Evolutionary conservation across 2,329 filamentous ascomycete genomes (phyloP).

Genomic region (Onygenales sp.): DNA sequence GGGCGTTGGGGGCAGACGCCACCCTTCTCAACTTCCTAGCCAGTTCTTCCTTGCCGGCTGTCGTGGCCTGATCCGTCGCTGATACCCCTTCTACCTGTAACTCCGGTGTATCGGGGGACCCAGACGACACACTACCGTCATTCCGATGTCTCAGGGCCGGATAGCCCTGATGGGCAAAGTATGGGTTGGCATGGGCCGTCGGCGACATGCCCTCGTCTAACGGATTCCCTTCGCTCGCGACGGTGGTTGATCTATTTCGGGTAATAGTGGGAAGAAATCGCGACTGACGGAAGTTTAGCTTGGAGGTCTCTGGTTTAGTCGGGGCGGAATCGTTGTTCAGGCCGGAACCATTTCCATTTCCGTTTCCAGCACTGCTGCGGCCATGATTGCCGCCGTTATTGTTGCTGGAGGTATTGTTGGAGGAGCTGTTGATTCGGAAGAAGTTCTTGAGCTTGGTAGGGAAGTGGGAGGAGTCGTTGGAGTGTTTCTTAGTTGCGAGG

Average conservation of each 20-base stretch:
- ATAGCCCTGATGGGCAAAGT: slow-evolving; percentile 93
- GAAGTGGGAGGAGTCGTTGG: slow-evolving; percentile 44
- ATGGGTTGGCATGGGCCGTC: slow-evolving; percentile 89
- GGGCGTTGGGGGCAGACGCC: slow-evolving; percentile 92
- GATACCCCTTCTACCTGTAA: slow-evolving; percentile 63
- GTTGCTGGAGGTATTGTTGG: slow-evolving; percentile 28
- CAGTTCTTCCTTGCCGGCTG: slow-evolving; percentile 83
- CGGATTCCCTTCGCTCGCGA: slow-evolving; percentile 84
- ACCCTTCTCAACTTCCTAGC: slow-evolving; percentile 88
- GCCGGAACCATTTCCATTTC: slow-evolving; percentile 13
- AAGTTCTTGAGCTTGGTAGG: slow-evolving; percentile 60
- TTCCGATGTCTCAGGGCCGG: slow-evolving; percentile 91
- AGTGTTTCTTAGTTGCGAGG: slow-evolving; percentile 35
- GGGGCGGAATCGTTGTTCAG: slow-evolving; percentile 32
- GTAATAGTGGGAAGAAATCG: slow-evolving; percentile 82
- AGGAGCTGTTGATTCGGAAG: slow-evolving; percentile 49
- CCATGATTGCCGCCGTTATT: slow-evolving; percentile 13
- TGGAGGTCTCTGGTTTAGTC: slow-evolving; percentile 48
- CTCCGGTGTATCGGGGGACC: slow-evolving; percentile 80
- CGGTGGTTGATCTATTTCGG: slow-evolving; percentile 79
- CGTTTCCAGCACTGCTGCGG: slow-evolving; percentile 27
- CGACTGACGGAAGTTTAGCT: slow-evolving; percentile 68
- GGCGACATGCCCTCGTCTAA: slow-evolving; percentile 84
- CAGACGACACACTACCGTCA: slow-evolving; percentile 83
- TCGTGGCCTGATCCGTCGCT: slow-evolving; percentile 57